Conservation (phyloP, 306 rosid species). For the Dryas octopetala region DNA sequence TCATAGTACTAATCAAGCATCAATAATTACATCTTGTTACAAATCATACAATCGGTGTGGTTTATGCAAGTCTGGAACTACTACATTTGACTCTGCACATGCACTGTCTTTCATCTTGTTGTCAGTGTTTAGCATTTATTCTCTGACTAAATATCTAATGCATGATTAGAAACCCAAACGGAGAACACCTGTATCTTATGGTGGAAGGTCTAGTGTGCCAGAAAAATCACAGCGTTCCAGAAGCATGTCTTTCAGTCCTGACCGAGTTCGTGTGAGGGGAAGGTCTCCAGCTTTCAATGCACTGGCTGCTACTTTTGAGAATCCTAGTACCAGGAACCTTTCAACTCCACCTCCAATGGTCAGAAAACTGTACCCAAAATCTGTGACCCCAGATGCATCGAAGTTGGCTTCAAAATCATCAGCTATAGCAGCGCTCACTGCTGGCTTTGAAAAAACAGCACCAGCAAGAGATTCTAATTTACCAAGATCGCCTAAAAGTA, state of each 20-base stretch:
- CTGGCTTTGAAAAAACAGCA: conserved; percentile 59
- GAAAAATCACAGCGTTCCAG: conserved; percentile 91
- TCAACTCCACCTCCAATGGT: conserved; percentile 94
- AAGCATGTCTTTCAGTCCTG: conserved; percentile 92
- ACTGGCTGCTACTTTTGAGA: conserved; percentile 87
- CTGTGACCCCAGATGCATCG: conserved; percentile 58
- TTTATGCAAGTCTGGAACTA: not conserved
- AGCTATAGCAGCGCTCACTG: conserved; percentile 62
- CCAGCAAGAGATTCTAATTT: conserved; percentile 62
- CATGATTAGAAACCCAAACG: conserved; percentile 81
- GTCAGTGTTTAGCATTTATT: conserved; percentile 25
- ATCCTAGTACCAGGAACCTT: conserved; percentile 68
- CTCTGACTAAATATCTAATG: conserved; percentile 21
- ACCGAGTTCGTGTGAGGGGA: conserved; percentile 91
- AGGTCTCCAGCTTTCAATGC: conserved; percentile 98
- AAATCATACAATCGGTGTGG: not conserved
- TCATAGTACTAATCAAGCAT: not conserved
- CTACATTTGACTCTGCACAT: conserved; percentile 4
- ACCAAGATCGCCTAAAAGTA: conserved; percentile 82
- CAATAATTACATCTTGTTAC: not conserved
- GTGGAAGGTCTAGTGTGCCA: conserved; percentile 82
- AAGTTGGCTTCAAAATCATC: conserved; percentile 54
- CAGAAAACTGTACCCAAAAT: conserved; percentile 84
- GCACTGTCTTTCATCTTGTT: conserved; percentile 21
- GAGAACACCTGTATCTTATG: conserved; percentile 66